phyloP scores from a whole-genome alignment of 1,284 basidiomycete species.

The Irpex lacteus region DNA sequence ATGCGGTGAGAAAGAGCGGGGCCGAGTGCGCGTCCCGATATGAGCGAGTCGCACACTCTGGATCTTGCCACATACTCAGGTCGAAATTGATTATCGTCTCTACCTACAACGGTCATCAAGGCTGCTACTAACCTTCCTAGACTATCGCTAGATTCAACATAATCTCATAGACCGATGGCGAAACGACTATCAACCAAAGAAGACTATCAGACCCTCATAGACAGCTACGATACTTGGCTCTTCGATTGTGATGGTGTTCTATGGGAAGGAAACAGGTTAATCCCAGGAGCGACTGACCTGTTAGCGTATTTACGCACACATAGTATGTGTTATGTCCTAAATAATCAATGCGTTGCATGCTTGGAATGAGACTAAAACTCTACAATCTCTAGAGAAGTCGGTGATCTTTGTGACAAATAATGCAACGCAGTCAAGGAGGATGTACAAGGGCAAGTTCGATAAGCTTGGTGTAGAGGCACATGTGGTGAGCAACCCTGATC shows the following conservation, averaged over 20 bases:
- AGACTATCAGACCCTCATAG: constrained; percentile 61
- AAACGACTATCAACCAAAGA: constrained; percentile 30
- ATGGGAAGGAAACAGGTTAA: constrained; percentile 82
- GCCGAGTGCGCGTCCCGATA: neutral
- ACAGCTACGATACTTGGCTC: constrained; percentile 88
- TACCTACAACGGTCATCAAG: too few relatives aligned
- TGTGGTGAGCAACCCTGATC: constrained; percentile 57
- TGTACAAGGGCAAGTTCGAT: constrained; percentile 91
- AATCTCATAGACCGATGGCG: constrained; percentile 19
- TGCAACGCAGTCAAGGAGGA: constrained; percentile 88
- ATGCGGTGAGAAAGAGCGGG: neutral
- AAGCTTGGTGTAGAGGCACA: constrained; percentile 82
- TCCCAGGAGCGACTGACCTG: constrained; percentile 77
- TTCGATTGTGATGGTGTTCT: constrained; percentile 98
- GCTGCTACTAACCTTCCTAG: neutral
- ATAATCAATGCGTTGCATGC: neutral
- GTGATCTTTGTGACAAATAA: constrained; percentile 98
- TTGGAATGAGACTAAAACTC: neutral
- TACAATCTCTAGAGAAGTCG: constrained; percentile 62
- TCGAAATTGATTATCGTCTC: too few relatives aligned
- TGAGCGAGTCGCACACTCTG: too few relatives aligned
- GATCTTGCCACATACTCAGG: too few relatives aligned
- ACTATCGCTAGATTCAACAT: neutral
- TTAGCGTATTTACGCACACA: constrained; percentile 62
- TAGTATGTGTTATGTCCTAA: constrained; percentile 43